phyloP scores from a whole-genome alignment of 768 basidiomycete genomes.

The Phylloporus sp. region DNA sequence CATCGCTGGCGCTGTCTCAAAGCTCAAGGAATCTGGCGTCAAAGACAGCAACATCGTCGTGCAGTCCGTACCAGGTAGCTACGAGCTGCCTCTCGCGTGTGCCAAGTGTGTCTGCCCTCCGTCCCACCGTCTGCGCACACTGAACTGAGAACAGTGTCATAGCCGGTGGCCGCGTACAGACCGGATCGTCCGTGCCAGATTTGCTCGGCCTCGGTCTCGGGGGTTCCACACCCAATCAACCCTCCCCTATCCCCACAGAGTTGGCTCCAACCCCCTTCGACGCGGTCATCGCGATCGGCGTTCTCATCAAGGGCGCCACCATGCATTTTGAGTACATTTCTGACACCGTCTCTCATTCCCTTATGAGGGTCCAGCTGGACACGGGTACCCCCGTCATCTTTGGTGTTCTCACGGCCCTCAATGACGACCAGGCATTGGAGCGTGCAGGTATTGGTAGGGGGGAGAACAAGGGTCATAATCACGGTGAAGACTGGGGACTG shows the following conservation, averaged over 20 bases:
- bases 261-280: conserved; percentile 71
- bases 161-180: conserved; percentile 79
- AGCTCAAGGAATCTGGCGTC: conserved; percentile 83
- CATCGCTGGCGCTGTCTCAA: conserved; percentile 70
- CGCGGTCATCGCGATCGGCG: conserved; percentile 95
- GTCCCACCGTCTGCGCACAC: conserved; percentile 1
- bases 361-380: conserved; percentile 95
- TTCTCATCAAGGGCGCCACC: conserved; percentile 95
- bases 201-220: conserved; percentile 57
- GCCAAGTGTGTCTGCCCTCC: conserved; percentile 60
- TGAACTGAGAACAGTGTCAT: conserved; percentile 61
- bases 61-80: conserved; percentile 92
- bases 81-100: conserved; percentile 86
- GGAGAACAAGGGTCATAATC: conserved; percentile 82
- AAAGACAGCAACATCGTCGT: conserved; percentile 86
- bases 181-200: conserved; percentile 73
- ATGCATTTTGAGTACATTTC: conserved; percentile 99
- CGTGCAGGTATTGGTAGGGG: conserved; percentile 83
- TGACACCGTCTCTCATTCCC: conserved; percentile 86
- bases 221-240: conserved; percentile 25
- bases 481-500: conserved; percentile 96
- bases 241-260: conserved; percentile 28
- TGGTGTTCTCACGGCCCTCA: conserved; percentile 90
- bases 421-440: conserved; percentile 91
- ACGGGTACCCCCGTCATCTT: conserved; percentile 93